These are phyloP conservation scores for Pythium brachiatum DNA, from an alignment of 352 stramenopile genomes.

Conservation along the genomic window DNA sequence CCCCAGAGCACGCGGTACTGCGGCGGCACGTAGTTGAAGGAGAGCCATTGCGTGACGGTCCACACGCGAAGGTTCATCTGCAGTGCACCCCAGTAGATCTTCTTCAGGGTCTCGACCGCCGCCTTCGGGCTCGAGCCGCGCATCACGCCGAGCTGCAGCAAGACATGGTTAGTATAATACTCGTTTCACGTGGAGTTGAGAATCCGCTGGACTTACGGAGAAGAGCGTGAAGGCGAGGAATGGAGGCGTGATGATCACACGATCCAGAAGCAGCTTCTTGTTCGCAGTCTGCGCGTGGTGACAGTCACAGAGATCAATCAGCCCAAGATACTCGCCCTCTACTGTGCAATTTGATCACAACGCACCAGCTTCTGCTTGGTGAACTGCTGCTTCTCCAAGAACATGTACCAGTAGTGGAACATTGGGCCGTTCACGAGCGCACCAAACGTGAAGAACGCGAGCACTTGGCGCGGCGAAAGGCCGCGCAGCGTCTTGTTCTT, in stretches of 20 bases:
- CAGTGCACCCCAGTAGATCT: slow-evolving; percentile 50
- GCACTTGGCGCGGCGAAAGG: slow-evolving; percentile 58
- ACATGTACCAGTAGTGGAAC: slow-evolving; percentile 69
- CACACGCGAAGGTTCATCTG: slow-evolving; percentile 73
- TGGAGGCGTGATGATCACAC: slow-evolving; percentile 61
- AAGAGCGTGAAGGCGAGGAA: slow-evolving; percentile 72
- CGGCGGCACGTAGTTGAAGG: slow-evolving; percentile 71
- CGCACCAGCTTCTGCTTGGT: slow-evolving; percentile 64
- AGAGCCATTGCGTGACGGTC: slow-evolving; percentile 70
- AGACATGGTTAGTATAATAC: slow-evolving; percentile 4
- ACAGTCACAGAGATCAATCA: not conserved
- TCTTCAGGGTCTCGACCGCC: slow-evolving; percentile 39
- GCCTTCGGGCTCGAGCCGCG: slow-evolving; percentile 46
- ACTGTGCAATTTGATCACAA: not conserved
- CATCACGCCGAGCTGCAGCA: slow-evolving; percentile 51
- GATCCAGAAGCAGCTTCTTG: slow-evolving; percentile 71
- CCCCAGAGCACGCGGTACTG: slow-evolving; percentile 73
- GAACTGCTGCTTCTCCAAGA: slow-evolving; percentile 59
- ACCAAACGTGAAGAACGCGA: slow-evolving; percentile 69
- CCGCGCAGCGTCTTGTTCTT: slow-evolving; percentile 68
- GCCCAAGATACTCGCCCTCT: not conserved
- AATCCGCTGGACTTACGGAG: slow-evolving; percentile 31
- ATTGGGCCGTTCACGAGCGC: slow-evolving; percentile 53
- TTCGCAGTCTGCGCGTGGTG: slow-evolving; percentile 47
- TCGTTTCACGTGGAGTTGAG: not conserved